Evolutionary conservation across 305 asterid genomes (phyloP).

Genomic region (Stenogyne calaminthoides): DNA sequence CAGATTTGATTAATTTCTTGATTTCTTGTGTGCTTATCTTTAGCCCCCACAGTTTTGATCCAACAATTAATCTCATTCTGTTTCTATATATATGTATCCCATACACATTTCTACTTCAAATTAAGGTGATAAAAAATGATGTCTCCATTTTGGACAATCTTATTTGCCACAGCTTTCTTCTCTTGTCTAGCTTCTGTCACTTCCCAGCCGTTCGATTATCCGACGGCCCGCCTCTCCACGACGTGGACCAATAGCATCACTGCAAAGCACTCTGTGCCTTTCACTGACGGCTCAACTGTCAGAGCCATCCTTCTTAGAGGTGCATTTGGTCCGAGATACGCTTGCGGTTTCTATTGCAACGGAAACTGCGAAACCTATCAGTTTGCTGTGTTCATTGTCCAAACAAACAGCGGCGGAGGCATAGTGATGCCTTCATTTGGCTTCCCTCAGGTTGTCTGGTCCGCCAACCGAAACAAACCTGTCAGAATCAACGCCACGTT

Average conservation of each 20-base stretch:
- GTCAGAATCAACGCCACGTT: slow-evolving; percentile 44
- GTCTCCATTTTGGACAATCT: not conserved
- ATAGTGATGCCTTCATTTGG: slow-evolving; percentile 35
- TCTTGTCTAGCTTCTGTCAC: not conserved
- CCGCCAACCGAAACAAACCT: slow-evolving; percentile 48
- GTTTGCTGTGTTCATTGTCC: slow-evolving; percentile 48
- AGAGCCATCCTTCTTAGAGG: slow-evolving; percentile 48
- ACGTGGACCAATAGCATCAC: slow-evolving; percentile 46
- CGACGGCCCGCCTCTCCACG: slow-evolving; percentile 46
- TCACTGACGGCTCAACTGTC: slow-evolving; percentile 39
- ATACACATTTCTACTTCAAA: not conserved
- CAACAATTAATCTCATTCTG: not conserved
- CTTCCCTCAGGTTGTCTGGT: slow-evolving; percentile 57
- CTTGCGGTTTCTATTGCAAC: slow-evolving; percentile 55
- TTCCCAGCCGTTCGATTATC: slow-evolving; percentile 48
- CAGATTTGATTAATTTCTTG: not conserved
- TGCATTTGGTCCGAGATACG: slow-evolving; percentile 44
- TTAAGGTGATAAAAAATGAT: not conserved
- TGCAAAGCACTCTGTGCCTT: slow-evolving; percentile 40
- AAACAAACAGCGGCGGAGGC: slow-evolving; percentile 38
- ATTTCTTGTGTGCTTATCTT: not conserved
- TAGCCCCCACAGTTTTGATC: not conserved
- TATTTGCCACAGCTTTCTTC: not conserved
- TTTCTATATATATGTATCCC: not conserved
- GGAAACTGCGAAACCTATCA: slow-evolving; percentile 41